A percentile compares a stretch with the other conserved stretches of the same genome.
phyloP scores from a whole-genome alignment of 2,329 filamentous ascomycete species.

The Elsinoe australis region DNA sequence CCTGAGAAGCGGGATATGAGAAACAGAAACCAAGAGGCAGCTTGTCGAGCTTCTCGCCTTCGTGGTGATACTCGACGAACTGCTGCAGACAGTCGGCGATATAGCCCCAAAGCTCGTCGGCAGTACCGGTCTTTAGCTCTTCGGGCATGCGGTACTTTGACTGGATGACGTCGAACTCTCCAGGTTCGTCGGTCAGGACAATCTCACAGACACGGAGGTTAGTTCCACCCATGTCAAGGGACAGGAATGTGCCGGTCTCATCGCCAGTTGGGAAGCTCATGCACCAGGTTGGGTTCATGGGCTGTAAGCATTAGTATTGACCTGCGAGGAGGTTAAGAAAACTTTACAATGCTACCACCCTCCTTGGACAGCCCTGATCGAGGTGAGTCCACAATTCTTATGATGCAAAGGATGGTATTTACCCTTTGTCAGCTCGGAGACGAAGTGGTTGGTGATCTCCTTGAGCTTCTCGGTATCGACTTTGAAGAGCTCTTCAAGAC shows the following conservation, averaged over 20 bases:
- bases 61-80: slow-evolving; percentile 81
- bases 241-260: slow-evolving; percentile 80
- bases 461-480: slow-evolving; percentile 75
- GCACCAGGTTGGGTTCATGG: slow-evolving; percentile 97
- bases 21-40: slow-evolving; percentile 90
- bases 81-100: slow-evolving; percentile 87
- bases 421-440: slow-evolving; percentile 81
- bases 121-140: slow-evolving; percentile 76
- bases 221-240: slow-evolving; percentile 92
- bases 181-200: slow-evolving; percentile 75
- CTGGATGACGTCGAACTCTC: slow-evolving; percentile 89
- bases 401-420: neutral
- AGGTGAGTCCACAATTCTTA: slow-evolving; percentile 43
- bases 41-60: slow-evolving; percentile 54
- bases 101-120: slow-evolving; percentile 89
- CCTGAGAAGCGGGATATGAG: slow-evolving; percentile 87
- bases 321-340: neutral
- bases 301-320: slow-evolving; percentile 42
- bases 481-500: slow-evolving; percentile 75
- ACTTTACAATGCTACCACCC: slow-evolving; percentile 82
- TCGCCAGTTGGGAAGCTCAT: slow-evolving; percentile 80
- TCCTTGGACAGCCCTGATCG: slow-evolving; percentile 57
- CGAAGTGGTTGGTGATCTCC: slow-evolving; percentile 81
- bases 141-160: slow-evolving; percentile 94
- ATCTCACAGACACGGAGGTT: slow-evolving; percentile 94